phyloP scores from a whole-genome alignment of 192 early-diverging fungal species.

The Powellomyces hirtus region DNA sequence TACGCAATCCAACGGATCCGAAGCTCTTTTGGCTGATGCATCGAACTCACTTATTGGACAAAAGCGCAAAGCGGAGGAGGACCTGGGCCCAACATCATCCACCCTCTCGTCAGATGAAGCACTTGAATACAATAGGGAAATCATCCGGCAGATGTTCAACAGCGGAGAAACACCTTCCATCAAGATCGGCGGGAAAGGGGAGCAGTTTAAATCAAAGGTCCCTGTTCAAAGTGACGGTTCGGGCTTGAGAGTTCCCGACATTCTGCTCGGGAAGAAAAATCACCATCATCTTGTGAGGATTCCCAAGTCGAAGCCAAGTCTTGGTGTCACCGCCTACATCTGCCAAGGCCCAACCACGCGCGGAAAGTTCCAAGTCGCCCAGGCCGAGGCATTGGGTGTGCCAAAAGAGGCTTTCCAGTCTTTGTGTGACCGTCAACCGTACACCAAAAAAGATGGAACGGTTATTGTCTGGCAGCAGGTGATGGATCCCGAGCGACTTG shows the following conservation, averaged over 20 bases:
- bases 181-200: not conserved
- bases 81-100: not conserved
- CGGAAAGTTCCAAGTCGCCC: constrained; percentile 74
- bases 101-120: not conserved
- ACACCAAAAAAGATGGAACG: constrained; percentile 54
- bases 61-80: constrained; percentile 9
- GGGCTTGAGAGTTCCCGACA: not conserved
- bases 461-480: constrained; percentile 64
- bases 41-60: too few relatives aligned
- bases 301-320: not conserved
- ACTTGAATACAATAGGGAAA: constrained; percentile 6
- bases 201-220: not conserved
- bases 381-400: constrained; percentile 66
- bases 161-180: constrained; percentile 10
- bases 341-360: constrained; percentile 67
- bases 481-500: constrained; percentile 53
- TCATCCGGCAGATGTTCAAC: constrained; percentile 30
- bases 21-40: too few relatives aligned
- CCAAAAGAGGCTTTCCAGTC: too few relatives aligned
- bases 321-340: constrained; percentile 62
- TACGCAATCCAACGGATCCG: too few relatives aligned
- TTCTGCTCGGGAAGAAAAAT: constrained; percentile 5
- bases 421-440: constrained; percentile 30
- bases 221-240: not conserved
- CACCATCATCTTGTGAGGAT: constrained; percentile 6